phyloP scores from a whole-genome alignment of 2,329 filamentous ascomycete species.

The Aspergillus caelatus region DNA sequence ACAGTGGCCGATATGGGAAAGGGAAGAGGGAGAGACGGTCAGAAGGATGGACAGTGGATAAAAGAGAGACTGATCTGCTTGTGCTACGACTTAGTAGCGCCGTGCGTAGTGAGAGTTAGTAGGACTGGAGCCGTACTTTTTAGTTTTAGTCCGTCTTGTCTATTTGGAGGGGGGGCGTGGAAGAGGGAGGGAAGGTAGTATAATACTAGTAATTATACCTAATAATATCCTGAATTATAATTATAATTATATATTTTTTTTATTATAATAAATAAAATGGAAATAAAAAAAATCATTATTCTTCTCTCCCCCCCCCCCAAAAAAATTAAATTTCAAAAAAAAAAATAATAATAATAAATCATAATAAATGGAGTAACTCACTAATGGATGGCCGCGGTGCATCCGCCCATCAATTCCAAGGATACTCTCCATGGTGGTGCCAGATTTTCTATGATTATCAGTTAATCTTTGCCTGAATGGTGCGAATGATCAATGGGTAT shows the following conservation, averaged over 20 bases:
- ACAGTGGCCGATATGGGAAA: constrained; percentile 33
- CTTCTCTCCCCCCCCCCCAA: neutral
- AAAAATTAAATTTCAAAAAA: constrained; percentile 6
- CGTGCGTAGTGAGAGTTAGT: constrained; percentile 31
- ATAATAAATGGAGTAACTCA: constrained; percentile 6
- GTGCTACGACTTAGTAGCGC: constrained; percentile 36
- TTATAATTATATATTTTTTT: constrained; percentile 1
- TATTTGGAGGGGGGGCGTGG: constrained; percentile 5
- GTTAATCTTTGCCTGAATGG: constrained; percentile 7
- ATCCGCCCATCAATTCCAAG: constrained; percentile 12
- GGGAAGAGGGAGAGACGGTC: constrained; percentile 27
- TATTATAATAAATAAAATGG: neutral
- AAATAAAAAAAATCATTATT: neutral
- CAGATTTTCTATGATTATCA: constrained; percentile 13
- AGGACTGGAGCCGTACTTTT: constrained; percentile 30
- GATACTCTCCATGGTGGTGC: constrained; percentile 11
- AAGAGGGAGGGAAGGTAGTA: constrained; percentile 1
- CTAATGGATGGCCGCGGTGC: constrained; percentile 9
- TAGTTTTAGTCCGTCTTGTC: constrained; percentile 17
- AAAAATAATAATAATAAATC: constrained; percentile 8
- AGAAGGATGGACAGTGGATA: constrained; percentile 35
- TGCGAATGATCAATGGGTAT: constrained; percentile 6
- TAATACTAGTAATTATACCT: constrained; percentile 8
- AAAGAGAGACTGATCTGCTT: constrained; percentile 40
- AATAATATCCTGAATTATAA: constrained; percentile 6